A percentile compares a stretch with the other conserved stretches of the same genome.
phyloP scores from a whole-genome alignment of 306 rosid species.

The Argentina anserina region DNA sequence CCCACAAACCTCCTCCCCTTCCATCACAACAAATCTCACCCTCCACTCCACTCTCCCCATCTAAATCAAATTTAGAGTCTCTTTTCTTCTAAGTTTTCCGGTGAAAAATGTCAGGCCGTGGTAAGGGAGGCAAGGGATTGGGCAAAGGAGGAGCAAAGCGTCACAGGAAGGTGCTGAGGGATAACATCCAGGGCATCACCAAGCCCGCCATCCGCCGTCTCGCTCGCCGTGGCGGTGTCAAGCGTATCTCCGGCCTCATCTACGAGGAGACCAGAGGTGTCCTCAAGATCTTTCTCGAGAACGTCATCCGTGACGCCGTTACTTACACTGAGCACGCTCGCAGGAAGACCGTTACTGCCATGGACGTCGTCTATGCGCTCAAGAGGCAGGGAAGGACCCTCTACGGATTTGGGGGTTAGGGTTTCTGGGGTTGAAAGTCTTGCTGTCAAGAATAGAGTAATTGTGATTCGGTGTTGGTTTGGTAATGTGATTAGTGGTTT shows the following conservation, averaged over 20 bases:
- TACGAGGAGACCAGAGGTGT: constrained; percentile 68
- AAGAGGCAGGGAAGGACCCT: constrained; percentile 76
- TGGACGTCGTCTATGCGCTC: constrained; percentile 63
- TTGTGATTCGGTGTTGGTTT: neutral
- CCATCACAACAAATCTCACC: neutral
- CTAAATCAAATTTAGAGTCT: neutral
- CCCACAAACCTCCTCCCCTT: neutral
- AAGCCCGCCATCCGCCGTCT: constrained; percentile 64
- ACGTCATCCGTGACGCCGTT: constrained; percentile 69
- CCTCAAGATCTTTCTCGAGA: constrained; percentile 66
- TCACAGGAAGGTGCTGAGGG: constrained; percentile 60
- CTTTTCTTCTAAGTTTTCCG: neutral
- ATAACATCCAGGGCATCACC: constrained; percentile 67
- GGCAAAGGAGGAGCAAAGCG: constrained; percentile 83
- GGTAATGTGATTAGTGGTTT: neutral
- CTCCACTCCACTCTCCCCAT: neutral
- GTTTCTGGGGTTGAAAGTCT: constrained; percentile 35
- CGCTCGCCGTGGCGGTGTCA: constrained; percentile 67
- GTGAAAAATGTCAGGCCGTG: constrained; percentile 50
- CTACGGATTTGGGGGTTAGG: constrained; percentile 75
- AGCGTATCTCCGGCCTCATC: constrained; percentile 66
- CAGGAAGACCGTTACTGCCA: constrained; percentile 65
- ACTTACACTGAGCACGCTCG: constrained; percentile 69
- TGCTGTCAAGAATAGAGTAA: constrained; percentile 54
- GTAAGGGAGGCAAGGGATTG: constrained; percentile 70